phyloP scores from a whole-genome alignment of 2,329 filamentous ascomycete genomes.

The Tolypocladium pustulatum region DNA sequence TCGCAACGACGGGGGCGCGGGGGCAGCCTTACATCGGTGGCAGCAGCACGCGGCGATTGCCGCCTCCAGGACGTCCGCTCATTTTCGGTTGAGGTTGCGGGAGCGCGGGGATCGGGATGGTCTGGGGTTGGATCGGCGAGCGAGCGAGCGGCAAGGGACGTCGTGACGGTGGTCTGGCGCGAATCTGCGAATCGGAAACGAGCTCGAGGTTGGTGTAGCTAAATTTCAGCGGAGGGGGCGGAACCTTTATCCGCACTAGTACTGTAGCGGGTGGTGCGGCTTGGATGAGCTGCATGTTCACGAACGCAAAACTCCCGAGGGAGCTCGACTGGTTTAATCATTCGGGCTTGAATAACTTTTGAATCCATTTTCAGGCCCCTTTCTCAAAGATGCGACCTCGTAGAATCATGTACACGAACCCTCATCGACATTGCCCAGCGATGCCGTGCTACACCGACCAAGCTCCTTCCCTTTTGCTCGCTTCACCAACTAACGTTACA shows the following conservation, averaged over 20 bases:
- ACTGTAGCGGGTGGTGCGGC: not conserved
- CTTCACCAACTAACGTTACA: not conserved
- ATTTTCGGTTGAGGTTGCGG: conserved; percentile 22
- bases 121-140: not conserved
- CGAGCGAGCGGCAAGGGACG: not conserved
- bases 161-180: not conserved
- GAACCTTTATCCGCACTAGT: not conserved
- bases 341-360: not conserved
- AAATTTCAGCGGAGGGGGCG: conserved; percentile 1
- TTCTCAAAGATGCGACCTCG: no score
- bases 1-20: not conserved
- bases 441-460: not conserved
- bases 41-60: conserved; percentile 48
- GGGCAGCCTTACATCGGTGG: conserved; percentile 37
- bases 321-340: no score
- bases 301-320: no score
- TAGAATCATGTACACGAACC: not conserved
- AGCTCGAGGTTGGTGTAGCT: not conserved
- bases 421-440: not conserved
- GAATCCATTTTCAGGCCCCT: no score
- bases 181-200: not conserved
- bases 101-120: not conserved
- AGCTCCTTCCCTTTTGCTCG: not conserved
- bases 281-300: not conserved
- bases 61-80: conserved; percentile 50